phyloP scores from a whole-genome alignment of 2,329 filamentous ascomycete species.

The Mariannaea elegans region DNA sequence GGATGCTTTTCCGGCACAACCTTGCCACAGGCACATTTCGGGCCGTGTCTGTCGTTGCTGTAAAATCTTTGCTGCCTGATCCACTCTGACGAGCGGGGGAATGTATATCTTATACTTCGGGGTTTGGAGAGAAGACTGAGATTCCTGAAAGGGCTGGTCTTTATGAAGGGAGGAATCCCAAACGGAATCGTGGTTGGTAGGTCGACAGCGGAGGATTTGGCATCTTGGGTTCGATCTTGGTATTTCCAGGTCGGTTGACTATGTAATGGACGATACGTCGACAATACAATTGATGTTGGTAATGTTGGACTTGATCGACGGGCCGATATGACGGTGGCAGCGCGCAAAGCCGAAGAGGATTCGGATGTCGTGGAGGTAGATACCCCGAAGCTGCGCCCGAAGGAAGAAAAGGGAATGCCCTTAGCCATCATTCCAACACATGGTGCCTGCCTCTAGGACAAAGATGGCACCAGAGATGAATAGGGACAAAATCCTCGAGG shows the following conservation, averaged over 20 bases:
- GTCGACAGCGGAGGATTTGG: not conserved
- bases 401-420: conserved; percentile 47
- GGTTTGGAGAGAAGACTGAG: conserved; percentile 9
- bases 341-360: conserved; percentile 28
- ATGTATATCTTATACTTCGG: not conserved
- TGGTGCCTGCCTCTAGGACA: conserved; percentile 44
- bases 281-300: conserved; percentile 14
- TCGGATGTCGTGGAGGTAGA: conserved; percentile 38
- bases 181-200: conserved; percentile 7
- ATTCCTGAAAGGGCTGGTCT: conserved; percentile 12
- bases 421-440: conserved; percentile 54
- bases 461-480: conserved; percentile 29
- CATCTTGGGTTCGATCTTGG: conserved; percentile 4
- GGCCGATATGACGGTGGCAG: conserved; percentile 22
- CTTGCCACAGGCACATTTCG: conserved; percentile 40
- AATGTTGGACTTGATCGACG: conserved; percentile 20
- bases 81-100: conserved; percentile 9
- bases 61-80: conserved; percentile 29
- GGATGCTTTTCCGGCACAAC: conserved; percentile 18
- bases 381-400: conserved; percentile 47
- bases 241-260: conserved; percentile 15
- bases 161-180: conserved; percentile 10
- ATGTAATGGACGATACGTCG: conserved; percentile 20
- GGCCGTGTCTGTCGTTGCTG: conserved; percentile 24
- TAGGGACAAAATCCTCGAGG: conserved; percentile 18